Base-by-base conservation (phyloP, 768 basidiomycete genomes). In the Lanmaoa rubissima region DNA sequence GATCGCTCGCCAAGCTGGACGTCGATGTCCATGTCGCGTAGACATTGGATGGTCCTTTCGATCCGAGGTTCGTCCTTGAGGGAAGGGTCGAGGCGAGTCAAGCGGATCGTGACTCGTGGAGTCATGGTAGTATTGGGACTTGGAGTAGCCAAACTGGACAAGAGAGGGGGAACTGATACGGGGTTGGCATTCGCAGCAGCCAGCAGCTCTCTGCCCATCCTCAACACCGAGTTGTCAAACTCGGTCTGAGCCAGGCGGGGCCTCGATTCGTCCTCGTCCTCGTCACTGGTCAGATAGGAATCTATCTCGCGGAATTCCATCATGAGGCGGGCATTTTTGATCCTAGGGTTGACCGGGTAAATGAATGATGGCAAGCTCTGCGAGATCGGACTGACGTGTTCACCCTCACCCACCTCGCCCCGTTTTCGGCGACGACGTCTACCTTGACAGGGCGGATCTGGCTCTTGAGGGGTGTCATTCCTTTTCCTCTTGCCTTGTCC, bases 271-370 rank as follows among this genome's bases (percentile, higher is more conserved):
- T 85, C 85, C 5, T 77, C 65, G 43, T 62, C 75, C 3, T 78
- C 79, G 7, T 79, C 79, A 46, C 64, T 66, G 2, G 86, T 87
- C 16, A 87, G 64, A 68, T 92, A 92, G 2, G 89, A 90, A 60
- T 94, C 93, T 34, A 90, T 81, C 72, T 94, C 92, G 36, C 85
- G 80, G 60, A 96, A 88, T 67, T 96, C 93, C 34, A 87, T 81
- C 5, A 88, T 72, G 31, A 96, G 75, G 2, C 90, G 84, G 4
- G 84, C 77, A 58, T 90, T 90, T 65, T 88, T 94, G 11, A 88
- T 82, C 11, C 92, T 94, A 62, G 28, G n/a, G 36, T 36, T 8
- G n/a, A 52, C 28, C 47, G 7, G 48, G 41, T 54, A 40, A 49
- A 42, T 52, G 41, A 39, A 52, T 51, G 31, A 31, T 19, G 17